Percentiles rank a stretch among this genome's conserved stretches.
phyloP scores from a whole-genome alignment of 2,329 filamentous ascomycete species.

The Alternaria solani region DNA sequence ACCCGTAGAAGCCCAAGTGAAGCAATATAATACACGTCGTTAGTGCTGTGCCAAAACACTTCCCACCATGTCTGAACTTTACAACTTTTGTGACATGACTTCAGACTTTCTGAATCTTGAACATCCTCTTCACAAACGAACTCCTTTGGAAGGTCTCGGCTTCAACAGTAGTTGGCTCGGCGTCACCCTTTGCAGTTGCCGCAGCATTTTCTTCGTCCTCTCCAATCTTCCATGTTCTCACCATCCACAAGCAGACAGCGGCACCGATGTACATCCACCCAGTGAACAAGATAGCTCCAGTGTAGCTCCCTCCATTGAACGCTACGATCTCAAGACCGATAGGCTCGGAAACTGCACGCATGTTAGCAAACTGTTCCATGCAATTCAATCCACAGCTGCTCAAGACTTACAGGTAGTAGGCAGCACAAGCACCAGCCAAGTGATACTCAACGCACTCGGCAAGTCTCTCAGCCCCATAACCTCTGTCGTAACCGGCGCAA shows the following conservation, averaged over 20 bases:
- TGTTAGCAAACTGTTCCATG: constrained; percentile 10
- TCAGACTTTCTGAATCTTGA: constrained; percentile 44
- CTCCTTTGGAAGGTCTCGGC: constrained; percentile 28
- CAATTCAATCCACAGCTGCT: neutral
- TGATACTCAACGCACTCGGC: constrained; percentile 73
- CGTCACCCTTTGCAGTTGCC: constrained; percentile 35
- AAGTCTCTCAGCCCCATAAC: constrained; percentile 75
- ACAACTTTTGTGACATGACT: neutral
- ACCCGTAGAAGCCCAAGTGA: neutral
- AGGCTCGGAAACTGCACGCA: constrained; percentile 57
- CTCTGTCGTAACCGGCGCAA: constrained; percentile 75
- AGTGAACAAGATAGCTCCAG: constrained; percentile 67
- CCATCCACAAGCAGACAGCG: constrained; percentile 61
- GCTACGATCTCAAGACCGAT: constrained; percentile 64
- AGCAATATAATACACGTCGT: neutral
- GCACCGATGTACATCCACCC: constrained; percentile 69
- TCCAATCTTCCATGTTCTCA: constrained; percentile 68
- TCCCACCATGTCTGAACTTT: neutral
- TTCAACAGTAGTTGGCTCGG: constrained; percentile 33
- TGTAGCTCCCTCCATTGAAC: constrained; percentile 60
- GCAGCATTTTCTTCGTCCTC: constrained; percentile 57
- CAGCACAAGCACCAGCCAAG: constrained; percentile 75
- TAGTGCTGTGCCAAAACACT: neutral
- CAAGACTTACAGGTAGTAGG: constrained; percentile 68
- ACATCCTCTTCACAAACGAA: constrained; percentile 39